Evolutionary conservation across 441 rosid species (phyloP), one percentile per base, ranked within the genome.

Genomic region (Corymbia calophylla): DNA sequence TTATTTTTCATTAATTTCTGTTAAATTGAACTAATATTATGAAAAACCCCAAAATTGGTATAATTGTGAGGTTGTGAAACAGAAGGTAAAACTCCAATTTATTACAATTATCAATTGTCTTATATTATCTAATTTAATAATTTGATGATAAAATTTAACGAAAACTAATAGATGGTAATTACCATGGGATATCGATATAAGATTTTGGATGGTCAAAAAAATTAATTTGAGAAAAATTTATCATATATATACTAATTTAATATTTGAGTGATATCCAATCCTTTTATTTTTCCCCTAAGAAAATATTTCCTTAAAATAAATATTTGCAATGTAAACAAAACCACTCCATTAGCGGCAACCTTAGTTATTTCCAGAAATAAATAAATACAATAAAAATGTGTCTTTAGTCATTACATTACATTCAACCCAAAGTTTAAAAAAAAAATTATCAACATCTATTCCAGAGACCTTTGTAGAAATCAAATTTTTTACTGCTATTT

Each of bases 81-180:
- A 9, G 5, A 21, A 55, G 27, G 5, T 55, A 55, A 55, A 55
- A 55, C 23, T 55, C 12, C 60, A 55, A 55, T 19, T 55, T 55
- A 55, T 55, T 55, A 55, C 60, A 55, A 2, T 55, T 2, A 0
- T 55, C 1, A 55, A 55, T 55, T 39, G 44, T 39, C 6, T 39
- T 39, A 0, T 8, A 5, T 55, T 11, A 55, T 55, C 23, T 25
- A 55, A 55, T 2, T 21, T 0, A 21, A 0, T 5, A 1, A 55
- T 55, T 55, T 55, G 11, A 55, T 2, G 8, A 5, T 55, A 55
- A 55, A 55, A 55, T 55, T 21, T 55, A 55, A 55, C 23, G 23
- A 55, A 55, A 55, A 55, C 23, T 55, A 55, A 55, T 55, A 55
- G 27, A 55, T 19, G 21, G 7, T 55, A 55, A 55, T 39, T 55